Conservation (phyloP, 1,139 yeast genomes). For the Protomyces inundatus region DNA sequence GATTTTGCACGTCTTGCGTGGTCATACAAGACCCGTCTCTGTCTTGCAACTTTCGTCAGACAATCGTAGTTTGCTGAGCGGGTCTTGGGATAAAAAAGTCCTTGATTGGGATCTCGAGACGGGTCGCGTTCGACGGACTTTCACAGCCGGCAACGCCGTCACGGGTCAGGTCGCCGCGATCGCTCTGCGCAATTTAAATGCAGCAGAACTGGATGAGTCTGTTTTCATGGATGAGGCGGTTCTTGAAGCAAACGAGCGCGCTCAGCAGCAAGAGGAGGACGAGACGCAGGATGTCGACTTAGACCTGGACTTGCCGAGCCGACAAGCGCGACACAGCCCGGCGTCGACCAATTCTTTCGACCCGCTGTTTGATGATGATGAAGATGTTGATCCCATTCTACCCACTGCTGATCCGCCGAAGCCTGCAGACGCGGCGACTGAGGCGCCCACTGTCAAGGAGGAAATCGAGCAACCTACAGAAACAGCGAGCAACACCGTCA, state of each 20-base stretch:
- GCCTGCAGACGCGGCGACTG: background rate
- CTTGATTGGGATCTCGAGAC: constrained; percentile 81
- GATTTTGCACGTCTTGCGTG: constrained; percentile 67
- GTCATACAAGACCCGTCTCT: constrained; percentile 72
- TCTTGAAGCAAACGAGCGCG: background rate
- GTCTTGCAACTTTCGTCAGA: constrained; percentile 57
- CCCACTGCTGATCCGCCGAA: constrained; percentile 2
- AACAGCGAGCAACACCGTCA: background rate
- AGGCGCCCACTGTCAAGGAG: background rate
- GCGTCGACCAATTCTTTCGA: constrained; percentile 55
- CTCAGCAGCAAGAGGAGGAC: background rate
- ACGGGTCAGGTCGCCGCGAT: constrained; percentile 76
- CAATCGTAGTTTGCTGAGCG: constrained; percentile 65
- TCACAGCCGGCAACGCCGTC: constrained; percentile 39
- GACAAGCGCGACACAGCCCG: background rate
- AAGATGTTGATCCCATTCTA: constrained; percentile 46
- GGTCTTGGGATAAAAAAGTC: constrained; percentile 81
- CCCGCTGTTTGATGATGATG: constrained; percentile 76
- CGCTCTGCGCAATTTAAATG: constrained; percentile 62
- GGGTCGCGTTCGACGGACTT: constrained; percentile 52
- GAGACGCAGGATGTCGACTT: background rate
- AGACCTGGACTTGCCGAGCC: background rate
- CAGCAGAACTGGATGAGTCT: background rate
- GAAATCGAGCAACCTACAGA: background rate
- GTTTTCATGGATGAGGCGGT: background rate